phyloP scores from a whole-genome alignment of 202 grass and related monocot genomes.

The Cymbopogon flexuosus region DNA sequence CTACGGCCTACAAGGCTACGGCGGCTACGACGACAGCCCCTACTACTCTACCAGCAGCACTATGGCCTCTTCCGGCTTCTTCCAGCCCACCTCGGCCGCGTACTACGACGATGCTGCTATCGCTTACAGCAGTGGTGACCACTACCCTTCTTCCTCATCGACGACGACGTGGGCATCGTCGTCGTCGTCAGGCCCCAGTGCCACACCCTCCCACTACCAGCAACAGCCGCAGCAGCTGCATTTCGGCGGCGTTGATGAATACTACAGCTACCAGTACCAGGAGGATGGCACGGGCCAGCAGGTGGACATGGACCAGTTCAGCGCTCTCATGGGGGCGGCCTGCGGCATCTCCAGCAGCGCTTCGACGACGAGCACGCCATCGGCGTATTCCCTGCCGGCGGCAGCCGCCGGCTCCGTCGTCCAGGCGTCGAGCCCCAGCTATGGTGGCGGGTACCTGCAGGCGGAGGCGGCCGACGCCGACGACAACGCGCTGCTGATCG shows the following conservation, averaged over 20 bases:
- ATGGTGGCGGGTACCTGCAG: neutral
- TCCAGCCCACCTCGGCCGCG: neutral
- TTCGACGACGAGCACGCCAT: neutral
- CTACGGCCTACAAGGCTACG: neutral
- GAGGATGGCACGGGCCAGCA: neutral
- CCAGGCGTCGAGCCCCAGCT: neutral
- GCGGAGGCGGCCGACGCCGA: neutral
- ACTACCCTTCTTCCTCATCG: conserved; percentile 27
- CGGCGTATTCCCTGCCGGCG: neutral
- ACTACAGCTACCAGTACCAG: neutral
- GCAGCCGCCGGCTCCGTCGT: neutral
- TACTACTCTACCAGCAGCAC: neutral
- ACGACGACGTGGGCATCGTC: neutral
- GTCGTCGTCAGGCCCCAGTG: neutral
- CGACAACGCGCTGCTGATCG: neutral
- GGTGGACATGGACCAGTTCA: neutral
- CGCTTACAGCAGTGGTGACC: neutral
- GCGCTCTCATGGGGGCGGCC: neutral
- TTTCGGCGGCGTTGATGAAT: neutral
- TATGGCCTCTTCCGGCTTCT: neutral
- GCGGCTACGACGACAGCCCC: neutral
- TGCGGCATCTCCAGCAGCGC: neutral
- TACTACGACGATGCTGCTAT: neutral
- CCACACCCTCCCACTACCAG: neutral
- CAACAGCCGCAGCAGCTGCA: neutral